phyloP scores from a whole-genome alignment of 108 stramenopile species.

The Cylindrotheca fusiformis region DNA sequence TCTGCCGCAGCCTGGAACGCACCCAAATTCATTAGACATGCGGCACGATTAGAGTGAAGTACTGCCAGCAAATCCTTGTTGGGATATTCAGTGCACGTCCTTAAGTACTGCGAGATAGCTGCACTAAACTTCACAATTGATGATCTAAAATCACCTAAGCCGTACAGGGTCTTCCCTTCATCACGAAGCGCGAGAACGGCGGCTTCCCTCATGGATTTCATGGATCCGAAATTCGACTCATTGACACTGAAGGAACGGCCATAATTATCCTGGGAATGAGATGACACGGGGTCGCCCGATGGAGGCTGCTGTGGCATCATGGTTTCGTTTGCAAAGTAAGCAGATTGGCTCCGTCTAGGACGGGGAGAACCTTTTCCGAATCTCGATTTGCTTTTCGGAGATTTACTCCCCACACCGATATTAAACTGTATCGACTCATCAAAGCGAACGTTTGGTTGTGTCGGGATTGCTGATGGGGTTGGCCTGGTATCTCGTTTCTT shows the following conservation, averaged over 20 bases:
- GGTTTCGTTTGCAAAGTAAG: background rate
- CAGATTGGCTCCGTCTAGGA: background rate
- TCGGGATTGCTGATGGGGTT: constrained; percentile 9
- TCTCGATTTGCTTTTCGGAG: constrained; percentile 9
- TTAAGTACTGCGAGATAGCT: constrained; percentile 46
- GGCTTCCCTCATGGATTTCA: background rate
- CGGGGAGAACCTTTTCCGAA: background rate
- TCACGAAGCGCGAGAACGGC: constrained; percentile 47
- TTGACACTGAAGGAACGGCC: background rate
- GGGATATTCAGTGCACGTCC: constrained; percentile 6
- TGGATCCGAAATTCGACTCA: background rate
- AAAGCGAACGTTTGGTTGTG: background rate
- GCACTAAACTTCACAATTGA: constrained; percentile 53
- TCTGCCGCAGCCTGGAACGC: constrained; percentile 56
- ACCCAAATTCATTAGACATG: constrained; percentile 73
- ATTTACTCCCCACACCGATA: constrained; percentile 25
- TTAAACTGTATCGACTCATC: constrained; percentile 11
- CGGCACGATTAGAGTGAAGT: constrained; percentile 77
- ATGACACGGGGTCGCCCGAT: background rate
- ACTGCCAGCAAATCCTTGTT: constrained; percentile 52
- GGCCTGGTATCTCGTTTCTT: background rate
- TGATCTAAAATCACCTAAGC: constrained; percentile 45
- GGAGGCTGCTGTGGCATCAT: no score
- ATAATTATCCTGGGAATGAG: background rate
- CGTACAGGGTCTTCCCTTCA: constrained; percentile 52